These are phyloP conservation scores for Byssothecium circinans DNA, from an alignment of 2,329 filamentous ascomycete genomes.

Conservation along the genomic window DNA sequence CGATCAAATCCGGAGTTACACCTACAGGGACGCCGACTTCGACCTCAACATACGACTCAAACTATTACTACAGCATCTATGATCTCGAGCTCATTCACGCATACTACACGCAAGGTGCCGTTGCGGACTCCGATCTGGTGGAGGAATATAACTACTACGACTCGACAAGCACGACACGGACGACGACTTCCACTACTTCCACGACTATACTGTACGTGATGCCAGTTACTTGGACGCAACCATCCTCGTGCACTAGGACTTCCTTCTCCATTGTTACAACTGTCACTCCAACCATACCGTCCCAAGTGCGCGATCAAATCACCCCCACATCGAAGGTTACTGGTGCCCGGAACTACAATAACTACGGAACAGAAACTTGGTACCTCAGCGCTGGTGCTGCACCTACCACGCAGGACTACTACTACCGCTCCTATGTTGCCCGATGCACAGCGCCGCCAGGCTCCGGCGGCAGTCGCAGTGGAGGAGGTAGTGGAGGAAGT, in stretches of 20 bases:
- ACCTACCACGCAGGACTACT: constrained; percentile 22
- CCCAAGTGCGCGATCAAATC: constrained; percentile 25
- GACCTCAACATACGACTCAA: constrained; percentile 7
- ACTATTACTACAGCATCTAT: background rate
- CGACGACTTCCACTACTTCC: constrained; percentile 7
- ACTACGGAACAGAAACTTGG: constrained; percentile 22
- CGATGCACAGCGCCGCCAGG: constrained; percentile 21
- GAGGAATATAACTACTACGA: constrained; percentile 15
- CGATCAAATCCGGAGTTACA: constrained; percentile 26
- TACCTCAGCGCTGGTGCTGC: constrained; percentile 28
- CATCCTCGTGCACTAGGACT: constrained; percentile 27
- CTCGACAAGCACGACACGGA: constrained; percentile 9
- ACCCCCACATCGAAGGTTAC: constrained; percentile 24
- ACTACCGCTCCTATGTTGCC: constrained; percentile 30
- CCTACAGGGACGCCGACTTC: constrained; percentile 27
- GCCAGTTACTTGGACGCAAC: constrained; percentile 36
- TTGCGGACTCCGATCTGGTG: constrained; percentile 28
- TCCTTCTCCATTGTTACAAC: constrained; percentile 13
- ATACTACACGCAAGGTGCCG: constrained; percentile 26
- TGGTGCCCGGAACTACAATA: constrained; percentile 11
- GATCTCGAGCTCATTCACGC: constrained; percentile 21
- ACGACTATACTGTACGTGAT: constrained; percentile 24
- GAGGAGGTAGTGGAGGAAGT: background rate
- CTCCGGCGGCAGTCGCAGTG: constrained; percentile 6
- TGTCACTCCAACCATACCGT: constrained; percentile 22